Evolutionary conservation across 2,329 filamentous ascomycete genomes (phyloP), one percentile per base, ranked within the genome.

Genomic region (Daldinia sp.): DNA sequence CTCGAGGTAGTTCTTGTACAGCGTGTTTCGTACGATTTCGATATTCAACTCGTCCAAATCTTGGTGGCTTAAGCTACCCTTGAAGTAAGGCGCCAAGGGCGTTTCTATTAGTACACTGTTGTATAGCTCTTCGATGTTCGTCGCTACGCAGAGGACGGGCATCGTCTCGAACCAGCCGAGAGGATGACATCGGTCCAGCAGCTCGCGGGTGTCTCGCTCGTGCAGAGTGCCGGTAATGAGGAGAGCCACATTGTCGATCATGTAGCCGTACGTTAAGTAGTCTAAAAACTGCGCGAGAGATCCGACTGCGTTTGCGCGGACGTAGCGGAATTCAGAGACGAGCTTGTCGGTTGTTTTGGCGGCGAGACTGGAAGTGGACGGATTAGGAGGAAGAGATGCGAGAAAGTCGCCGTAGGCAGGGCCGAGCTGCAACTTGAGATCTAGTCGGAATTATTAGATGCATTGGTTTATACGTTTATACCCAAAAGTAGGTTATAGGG

Each of bases 1-100:
- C 77, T 99, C 95, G 6, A 99, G 86, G 77, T 99, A 99, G 83
- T 98, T 98, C 86, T 99, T 99, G 85, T 98, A 99, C 32, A 99
- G 84, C 0, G 94, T 99, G 80, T 99, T 99, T 68, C 96, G 90
- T 61, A 99, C 92, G 78, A 99, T 99, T 81, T 99, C 95, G 73
- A 99, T 99, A 81, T 99, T 99, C 74, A 99, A 84, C 82, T 99
- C 96, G 79, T 99, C 95, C 50, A 99, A 85, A 76, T 99, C 95
- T 77, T 97, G 93, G 78, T 97, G 94, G 80, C 91, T 96, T 64
- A 99, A 85, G 70, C 91, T 96, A 71, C 93, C 93, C 82, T 99
- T 98, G 87, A 99, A 99, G 81, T 96, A 99, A 7, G 93, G 90
- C 11, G 95, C 95, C 48, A 99, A 84, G 3, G 95, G 95, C 3